These are phyloP conservation scores for Camelina sativa DNA, from an alignment of 345 rosid genomes.

Conservation along the genomic window DNA sequence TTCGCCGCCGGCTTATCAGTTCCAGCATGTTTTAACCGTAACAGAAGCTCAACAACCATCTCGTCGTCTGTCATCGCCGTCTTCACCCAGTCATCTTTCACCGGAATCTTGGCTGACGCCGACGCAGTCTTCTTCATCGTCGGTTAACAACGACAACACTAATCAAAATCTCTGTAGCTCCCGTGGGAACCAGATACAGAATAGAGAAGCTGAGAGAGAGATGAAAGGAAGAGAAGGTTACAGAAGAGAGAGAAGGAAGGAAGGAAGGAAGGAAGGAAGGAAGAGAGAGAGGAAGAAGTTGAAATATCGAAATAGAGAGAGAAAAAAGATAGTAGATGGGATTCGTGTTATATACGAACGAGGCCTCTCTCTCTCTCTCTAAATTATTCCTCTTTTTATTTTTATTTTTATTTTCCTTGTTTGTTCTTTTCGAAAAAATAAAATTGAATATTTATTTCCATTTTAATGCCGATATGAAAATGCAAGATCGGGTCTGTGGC, in stretches of 20 bases:
- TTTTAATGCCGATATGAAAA: slow-evolving; percentile 22
- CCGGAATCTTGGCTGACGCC: neutral
- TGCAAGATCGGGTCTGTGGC: slow-evolving; percentile 31
- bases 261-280: slow-evolving; percentile 40
- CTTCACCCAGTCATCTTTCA: slow-evolving; percentile 68
- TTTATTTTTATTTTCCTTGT: neutral
- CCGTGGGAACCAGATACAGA: slow-evolving; percentile 15
- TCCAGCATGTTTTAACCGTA: slow-evolving; percentile 54
- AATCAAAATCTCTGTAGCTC: slow-evolving; percentile 23
- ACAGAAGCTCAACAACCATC: slow-evolving; percentile 69
- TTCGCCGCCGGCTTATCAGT: slow-evolving; percentile 29
- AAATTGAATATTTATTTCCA: neutral
- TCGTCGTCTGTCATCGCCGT: slow-evolving; percentile 72
- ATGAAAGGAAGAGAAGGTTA: slow-evolving; percentile 28
- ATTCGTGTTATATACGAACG: slow-evolving; percentile 40
- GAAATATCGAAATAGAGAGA: slow-evolving; percentile 26
- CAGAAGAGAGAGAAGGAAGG: slow-evolving; percentile 40
- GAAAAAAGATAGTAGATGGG: slow-evolving; percentile 22
- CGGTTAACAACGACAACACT: neutral
- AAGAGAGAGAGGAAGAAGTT: slow-evolving; percentile 40
- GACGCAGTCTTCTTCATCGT: slow-evolving; percentile 34
- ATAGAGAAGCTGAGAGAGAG: slow-evolving; percentile 28
- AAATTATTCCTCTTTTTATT: slow-evolving; percentile 22
- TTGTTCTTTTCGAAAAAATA: neutral
- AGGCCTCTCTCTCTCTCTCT: neutral